A percentile compares a stretch with the other conserved stretches of the same genome.
Conservation (phyloP, 2,329 filamentous ascomycete species). For the Fusarium abutilonis region DNA sequence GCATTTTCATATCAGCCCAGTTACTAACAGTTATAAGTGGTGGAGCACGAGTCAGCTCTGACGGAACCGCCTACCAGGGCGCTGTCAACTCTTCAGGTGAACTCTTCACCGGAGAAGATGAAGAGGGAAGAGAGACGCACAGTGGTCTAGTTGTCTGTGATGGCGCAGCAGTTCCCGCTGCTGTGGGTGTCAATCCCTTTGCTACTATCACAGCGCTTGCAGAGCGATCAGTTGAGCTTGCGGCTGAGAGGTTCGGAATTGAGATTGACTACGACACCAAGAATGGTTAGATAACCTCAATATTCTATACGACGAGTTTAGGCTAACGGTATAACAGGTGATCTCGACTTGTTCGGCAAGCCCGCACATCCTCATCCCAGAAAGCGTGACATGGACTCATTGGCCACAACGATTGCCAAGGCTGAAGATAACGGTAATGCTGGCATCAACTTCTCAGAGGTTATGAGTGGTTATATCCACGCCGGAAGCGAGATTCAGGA, state of each 20-base stretch:
- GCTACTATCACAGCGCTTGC: conserved; percentile 76
- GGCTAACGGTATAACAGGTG: background rate
- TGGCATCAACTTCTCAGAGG: conserved; percentile 70
- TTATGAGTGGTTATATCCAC: conserved; percentile 71
- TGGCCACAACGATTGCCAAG: conserved; percentile 7
- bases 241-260: conserved; percentile 17
- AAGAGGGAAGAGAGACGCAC: conserved; percentile 59
- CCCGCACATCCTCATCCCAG: conserved; percentile 58
- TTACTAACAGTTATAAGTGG: conserved; percentile 44
- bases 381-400: background rate
- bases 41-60: conserved; percentile 69
- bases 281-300: conserved; percentile 19
- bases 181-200: conserved; percentile 73
- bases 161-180: conserved; percentile 68
- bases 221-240: conserved; percentile 66
- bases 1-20: background rate
- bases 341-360: conserved; percentile 63
- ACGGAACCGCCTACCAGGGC: conserved; percentile 65
- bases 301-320: background rate
- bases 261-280: conserved; percentile 30
- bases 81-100: conserved; percentile 70
- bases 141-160: conserved; percentile 70
- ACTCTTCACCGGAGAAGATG: conserved; percentile 63
- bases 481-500: conserved; percentile 16
- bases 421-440: conserved; percentile 40